A percentile compares a stretch with the other conserved stretches of the same genome.
Evolutionary conservation across 23 red algal genomes (phyloP).

Genomic region (Gracilariopsis chorda): DNA sequence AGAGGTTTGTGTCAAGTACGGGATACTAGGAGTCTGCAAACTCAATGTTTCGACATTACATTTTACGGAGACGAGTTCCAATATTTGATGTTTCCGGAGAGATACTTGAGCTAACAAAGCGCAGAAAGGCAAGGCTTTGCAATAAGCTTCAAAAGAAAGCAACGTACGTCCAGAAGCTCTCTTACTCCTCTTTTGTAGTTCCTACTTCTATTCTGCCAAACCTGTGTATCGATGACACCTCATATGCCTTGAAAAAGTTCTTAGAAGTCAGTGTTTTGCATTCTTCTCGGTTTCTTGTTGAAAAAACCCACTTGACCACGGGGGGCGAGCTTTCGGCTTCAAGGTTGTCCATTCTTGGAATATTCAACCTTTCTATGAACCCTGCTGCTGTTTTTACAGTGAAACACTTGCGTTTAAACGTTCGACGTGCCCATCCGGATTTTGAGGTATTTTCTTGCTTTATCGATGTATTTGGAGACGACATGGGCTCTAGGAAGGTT

Average conservation of each 20-base stretch:
- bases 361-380: background rate
- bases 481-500: background rate
- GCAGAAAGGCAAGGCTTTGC: background rate
- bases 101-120: background rate
- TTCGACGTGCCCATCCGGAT: background rate
- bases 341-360: background rate
- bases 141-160: background rate
- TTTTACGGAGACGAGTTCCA: background rate
- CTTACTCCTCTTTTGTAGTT: background rate
- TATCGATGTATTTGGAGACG: no score
- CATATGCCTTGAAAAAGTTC: background rate
- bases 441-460: no score
- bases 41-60: background rate
- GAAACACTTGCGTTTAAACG: background rate
- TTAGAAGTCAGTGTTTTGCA: background rate
- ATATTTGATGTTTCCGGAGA: background rate
- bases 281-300: background rate
- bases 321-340: background rate
- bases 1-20: background rate
- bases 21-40: slow-evolving; percentile 2
- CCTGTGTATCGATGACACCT: no score
- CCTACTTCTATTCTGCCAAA: no score
- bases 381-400: background rate
- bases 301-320: no score
- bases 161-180: background rate